phyloP scores from a whole-genome alignment of 192 early-diverging fungal genomes.

The Spizellomyces punctatus region DNA sequence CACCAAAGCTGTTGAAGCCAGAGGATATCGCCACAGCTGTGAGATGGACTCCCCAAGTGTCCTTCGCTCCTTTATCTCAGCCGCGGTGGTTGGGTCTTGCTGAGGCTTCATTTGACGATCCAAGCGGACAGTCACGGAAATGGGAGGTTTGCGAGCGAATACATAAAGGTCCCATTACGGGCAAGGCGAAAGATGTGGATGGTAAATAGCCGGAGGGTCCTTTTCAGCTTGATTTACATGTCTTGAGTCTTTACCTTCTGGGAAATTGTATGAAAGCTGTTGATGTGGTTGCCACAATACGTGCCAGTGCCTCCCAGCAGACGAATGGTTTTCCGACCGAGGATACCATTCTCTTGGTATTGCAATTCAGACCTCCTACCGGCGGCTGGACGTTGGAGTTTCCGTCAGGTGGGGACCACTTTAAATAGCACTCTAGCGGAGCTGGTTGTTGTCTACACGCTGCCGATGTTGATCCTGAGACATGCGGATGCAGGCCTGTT shows the following conservation, averaged over 20 bases:
- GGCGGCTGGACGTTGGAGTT: slow-evolving; percentile 35
- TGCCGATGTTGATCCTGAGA: background rate
- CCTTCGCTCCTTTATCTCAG: background rate
- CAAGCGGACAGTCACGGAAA: background rate
- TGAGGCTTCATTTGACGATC: background rate
- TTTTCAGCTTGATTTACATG: background rate
- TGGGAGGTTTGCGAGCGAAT: slow-evolving; percentile 10
- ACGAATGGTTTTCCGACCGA: background rate
- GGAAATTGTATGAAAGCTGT: slow-evolving; percentile 10
- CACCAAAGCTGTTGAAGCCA: background rate
- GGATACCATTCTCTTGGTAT: slow-evolving; percentile 19
- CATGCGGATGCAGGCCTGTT: slow-evolving; percentile 12
- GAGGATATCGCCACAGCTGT: background rate
- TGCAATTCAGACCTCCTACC: slow-evolving; percentile 33
- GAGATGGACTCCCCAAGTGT: background rate
- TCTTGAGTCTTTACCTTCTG: background rate
- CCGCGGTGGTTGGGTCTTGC: background rate
- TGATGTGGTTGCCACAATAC: slow-evolving; percentile 25
- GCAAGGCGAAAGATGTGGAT: slow-evolving; percentile 9
- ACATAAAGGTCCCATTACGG: background rate
- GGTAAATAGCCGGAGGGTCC: background rate
- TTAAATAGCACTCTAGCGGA: background rate
- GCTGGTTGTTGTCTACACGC: background rate
- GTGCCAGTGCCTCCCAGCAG: background rate
- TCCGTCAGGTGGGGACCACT: slow-evolving; percentile 14